Percentiles rank a stretch among this genome's conserved stretches.
Evolutionary conservation across 257 asterid species (phyloP).

Genomic region (Cynanchum wilfordii): DNA sequence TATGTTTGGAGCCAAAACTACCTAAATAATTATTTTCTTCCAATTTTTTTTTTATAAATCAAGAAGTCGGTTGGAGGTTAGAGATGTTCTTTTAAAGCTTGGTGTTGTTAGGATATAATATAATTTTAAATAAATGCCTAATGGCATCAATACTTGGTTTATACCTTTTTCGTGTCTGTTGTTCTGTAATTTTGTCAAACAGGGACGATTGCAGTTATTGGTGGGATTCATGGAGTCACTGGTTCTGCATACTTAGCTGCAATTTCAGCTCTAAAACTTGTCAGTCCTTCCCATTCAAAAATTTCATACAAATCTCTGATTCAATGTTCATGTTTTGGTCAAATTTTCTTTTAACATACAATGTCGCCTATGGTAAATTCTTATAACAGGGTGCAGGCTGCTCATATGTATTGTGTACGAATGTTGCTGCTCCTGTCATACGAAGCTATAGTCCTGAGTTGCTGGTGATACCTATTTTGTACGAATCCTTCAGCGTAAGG

Average conservation of each 20-base stretch:
- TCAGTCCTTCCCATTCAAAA: conserved; percentile 46
- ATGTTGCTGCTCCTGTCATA: conserved; percentile 87
- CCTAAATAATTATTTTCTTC: no score
- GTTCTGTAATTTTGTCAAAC: conserved; percentile 22
- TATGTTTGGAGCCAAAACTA: background rate
- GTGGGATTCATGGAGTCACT: conserved; percentile 95
- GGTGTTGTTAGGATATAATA: no score
- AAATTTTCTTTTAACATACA: no score
- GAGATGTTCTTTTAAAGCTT: no score
- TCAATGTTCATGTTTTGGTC: no score
- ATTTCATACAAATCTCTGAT: no score
- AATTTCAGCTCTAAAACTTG: conserved; percentile 89
- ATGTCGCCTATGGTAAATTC: conserved; percentile 8
- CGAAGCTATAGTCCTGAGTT: conserved; percentile 94
- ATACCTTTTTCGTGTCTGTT: background rate
- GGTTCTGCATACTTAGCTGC: conserved; percentile 98
- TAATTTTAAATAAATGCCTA: no score
- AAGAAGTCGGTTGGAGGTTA: no score
- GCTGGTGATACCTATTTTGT: conserved; percentile 87
- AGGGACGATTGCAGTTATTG: conserved; percentile 95
- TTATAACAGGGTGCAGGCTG: conserved; percentile 82
- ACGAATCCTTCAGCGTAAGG: conserved; percentile 86
- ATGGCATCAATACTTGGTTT: no score
- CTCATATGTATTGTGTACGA: conserved; percentile 92
- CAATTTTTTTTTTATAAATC: no score